phyloP scores from a whole-genome alignment of 768 basidiomycete species.

The Russula sp. region DNA sequence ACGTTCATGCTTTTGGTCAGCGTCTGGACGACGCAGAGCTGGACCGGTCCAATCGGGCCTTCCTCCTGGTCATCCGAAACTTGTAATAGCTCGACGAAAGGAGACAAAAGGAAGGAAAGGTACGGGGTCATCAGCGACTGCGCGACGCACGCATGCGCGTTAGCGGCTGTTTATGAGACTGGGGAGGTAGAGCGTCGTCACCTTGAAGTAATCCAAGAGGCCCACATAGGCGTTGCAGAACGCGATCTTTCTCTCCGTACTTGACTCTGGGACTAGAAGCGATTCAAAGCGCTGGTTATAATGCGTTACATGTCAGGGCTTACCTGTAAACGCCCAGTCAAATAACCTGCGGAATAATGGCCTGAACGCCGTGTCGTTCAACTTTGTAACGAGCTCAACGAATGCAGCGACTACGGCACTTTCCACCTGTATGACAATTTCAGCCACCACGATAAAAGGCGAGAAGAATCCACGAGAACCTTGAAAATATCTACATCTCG shows the following conservation, averaged over 20 bases:
- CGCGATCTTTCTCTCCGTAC: conserved; percentile 48
- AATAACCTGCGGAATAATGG: conserved; percentile 87
- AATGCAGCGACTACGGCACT: conserved; percentile 58
- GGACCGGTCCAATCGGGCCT: conserved; percentile 27
- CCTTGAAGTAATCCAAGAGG: conserved; percentile 86
- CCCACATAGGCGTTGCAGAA: conserved; percentile 70
- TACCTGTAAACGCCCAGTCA: conserved; percentile 84
- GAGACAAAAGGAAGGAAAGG: conserved; percentile 66
- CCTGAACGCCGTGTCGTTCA: conserved; percentile 87
- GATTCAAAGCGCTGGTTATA: neutral
- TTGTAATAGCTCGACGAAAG: conserved; percentile 57
- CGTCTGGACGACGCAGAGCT: conserved; percentile 54
- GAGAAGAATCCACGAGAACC: conserved; percentile 22
- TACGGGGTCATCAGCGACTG: conserved; percentile 89
- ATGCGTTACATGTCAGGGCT: neutral
- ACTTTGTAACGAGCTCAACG: conserved; percentile 81
- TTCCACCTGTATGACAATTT: conserved; percentile 39
- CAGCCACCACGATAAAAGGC: neutral
- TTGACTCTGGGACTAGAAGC: conserved; percentile 23
- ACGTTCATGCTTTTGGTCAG: conserved; percentile 62
- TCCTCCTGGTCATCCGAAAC: conserved; percentile 33
- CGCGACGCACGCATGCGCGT: neutral
- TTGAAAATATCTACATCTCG: conserved; percentile 13
- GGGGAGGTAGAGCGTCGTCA: conserved; percentile 25
- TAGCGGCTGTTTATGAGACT: neutral